phyloP scores from a whole-genome alignment of 2,329 filamentous ascomycete species.

The Aureobasidium sp. region DNA sequence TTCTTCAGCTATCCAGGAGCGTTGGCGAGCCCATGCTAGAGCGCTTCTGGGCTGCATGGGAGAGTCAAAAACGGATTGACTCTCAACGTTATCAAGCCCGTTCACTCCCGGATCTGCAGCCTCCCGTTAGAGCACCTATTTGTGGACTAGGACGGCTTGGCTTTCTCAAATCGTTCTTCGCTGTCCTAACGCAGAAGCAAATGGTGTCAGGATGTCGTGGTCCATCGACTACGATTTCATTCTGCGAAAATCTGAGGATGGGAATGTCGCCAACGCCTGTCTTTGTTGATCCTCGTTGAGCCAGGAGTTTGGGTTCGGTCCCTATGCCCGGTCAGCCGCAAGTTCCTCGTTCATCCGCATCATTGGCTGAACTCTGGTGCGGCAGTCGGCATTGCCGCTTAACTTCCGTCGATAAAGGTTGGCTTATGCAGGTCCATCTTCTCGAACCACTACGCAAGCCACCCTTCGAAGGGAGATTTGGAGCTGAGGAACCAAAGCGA shows the following conservation, averaged over 20 bases:
- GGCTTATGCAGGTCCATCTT: slow-evolving; percentile 8
- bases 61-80: slow-evolving; percentile 13
- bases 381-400: slow-evolving; percentile 8
- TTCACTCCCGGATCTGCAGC: slow-evolving; percentile 8
- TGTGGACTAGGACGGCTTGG: slow-evolving; percentile 2
- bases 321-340: background rate
- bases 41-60: slow-evolving; percentile 4
- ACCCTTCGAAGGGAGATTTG: background rate
- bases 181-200: background rate
- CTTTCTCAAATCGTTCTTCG: slow-evolving; percentile 4
- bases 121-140: slow-evolving; percentile 1
- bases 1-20: slow-evolving; percentile 5
- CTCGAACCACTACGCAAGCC: slow-evolving; percentile 8
- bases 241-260: background rate
- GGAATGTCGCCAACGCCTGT: slow-evolving; percentile 1
- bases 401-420: background rate
- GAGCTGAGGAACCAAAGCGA: background rate
- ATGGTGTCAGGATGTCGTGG: background rate
- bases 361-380: slow-evolving; percentile 5
- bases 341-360: background rate
- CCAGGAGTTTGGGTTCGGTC: background rate
- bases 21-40: slow-evolving; percentile 13
- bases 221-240: background rate
- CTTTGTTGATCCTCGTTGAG: background rate
- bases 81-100: slow-evolving; percentile 11